Conservation (phyloP, 106 monocot genomes). For the Apostasia shenzhenica region DNA sequence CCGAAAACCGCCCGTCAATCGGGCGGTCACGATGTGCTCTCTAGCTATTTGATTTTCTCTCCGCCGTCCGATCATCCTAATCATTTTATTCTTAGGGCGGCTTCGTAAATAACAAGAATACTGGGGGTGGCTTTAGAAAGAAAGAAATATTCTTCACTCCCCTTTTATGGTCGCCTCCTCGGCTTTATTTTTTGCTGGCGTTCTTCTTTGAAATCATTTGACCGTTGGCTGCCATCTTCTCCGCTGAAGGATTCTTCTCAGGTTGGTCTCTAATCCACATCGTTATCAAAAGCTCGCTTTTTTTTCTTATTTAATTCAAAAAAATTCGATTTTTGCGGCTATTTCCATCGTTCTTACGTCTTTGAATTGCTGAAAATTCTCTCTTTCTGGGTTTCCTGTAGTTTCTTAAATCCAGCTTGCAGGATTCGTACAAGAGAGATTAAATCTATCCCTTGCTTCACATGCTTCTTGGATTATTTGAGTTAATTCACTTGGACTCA, state of each 20-base stretch:
- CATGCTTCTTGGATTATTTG: too few species aligned
- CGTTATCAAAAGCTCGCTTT: too few species aligned
- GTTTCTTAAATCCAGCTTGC: too few species aligned
- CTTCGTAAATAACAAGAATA: not conserved
- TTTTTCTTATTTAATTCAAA: too few species aligned
- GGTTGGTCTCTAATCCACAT: not conserved
- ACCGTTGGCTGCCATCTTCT: constrained; percentile 26
- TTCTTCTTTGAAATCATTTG: constrained; percentile 25
- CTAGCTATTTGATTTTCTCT: not conserved
- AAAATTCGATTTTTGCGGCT: too few species aligned
- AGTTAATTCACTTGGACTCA: too few species aligned
- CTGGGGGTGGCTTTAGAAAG: not conserved
- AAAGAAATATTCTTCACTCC: not conserved
- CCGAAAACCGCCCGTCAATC: not conserved
- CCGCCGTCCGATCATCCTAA: not conserved
- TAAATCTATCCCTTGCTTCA: too few species aligned
- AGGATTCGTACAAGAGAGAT: too few species aligned
- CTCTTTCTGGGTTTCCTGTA: too few species aligned
- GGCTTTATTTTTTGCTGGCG: not conserved
- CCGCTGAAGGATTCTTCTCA: too few species aligned
- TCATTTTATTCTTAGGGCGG: not conserved
- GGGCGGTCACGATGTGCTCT: not conserved
- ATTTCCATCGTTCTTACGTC: too few species aligned
- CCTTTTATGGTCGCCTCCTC: constrained; percentile 1
- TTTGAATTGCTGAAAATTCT: too few species aligned